A percentile compares a stretch with the other conserved stretches of the same genome.
phyloP scores from a whole-genome alignment of 805 yeast genomes.

The Ogataea ramenticola region DNA sequence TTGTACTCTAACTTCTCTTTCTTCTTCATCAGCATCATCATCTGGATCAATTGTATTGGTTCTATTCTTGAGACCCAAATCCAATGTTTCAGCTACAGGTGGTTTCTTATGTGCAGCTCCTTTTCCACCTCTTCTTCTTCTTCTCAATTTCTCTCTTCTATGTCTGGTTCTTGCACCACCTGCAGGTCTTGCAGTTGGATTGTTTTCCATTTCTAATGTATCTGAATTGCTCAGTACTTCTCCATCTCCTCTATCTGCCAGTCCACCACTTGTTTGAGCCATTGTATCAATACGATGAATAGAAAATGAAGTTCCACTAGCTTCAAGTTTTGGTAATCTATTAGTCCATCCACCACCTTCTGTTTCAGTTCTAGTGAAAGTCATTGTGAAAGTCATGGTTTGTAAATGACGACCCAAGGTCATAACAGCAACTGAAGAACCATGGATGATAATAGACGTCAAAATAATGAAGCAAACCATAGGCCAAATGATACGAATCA shows the following conservation, averaged over 20 bases:
- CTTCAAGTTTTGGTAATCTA: conserved; percentile 75
- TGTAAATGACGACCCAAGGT: conserved; percentile 80
- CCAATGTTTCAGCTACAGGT: conserved; percentile 26
- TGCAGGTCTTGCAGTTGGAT: conserved; percentile 55
- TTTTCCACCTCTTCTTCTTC: conserved; percentile 18
- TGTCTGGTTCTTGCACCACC: conserved; percentile 63
- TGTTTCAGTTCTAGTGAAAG: conserved; percentile 66
- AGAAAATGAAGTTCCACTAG: conserved; percentile 67
- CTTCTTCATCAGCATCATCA: conserved; percentile 2
- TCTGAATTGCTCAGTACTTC: neutral
- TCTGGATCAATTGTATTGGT: conserved; percentile 6
- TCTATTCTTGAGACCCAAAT: conserved; percentile 10
- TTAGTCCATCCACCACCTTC: conserved; percentile 66
- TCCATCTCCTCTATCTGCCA: neutral
- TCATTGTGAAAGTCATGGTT: conserved; percentile 87
- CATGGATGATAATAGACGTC: conserved; percentile 52
- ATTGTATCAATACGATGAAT: conserved; percentile 73
- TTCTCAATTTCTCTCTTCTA: conserved; percentile 14
- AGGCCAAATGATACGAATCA: conserved; percentile 39
- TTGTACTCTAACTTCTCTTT: conserved; percentile 3
- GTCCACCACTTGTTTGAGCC: conserved; percentile 11
- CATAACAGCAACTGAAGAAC: conserved; percentile 51
- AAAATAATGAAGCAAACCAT: conserved; percentile 45
- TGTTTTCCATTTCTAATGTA: conserved; percentile 6
- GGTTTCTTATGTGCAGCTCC: conserved; percentile 21